A percentile compares a stretch with the other conserved stretches of the same genome.
Evolutionary conservation across 2,329 filamentous ascomycete genomes (phyloP).

Genomic region (Fusarium sp.): DNA sequence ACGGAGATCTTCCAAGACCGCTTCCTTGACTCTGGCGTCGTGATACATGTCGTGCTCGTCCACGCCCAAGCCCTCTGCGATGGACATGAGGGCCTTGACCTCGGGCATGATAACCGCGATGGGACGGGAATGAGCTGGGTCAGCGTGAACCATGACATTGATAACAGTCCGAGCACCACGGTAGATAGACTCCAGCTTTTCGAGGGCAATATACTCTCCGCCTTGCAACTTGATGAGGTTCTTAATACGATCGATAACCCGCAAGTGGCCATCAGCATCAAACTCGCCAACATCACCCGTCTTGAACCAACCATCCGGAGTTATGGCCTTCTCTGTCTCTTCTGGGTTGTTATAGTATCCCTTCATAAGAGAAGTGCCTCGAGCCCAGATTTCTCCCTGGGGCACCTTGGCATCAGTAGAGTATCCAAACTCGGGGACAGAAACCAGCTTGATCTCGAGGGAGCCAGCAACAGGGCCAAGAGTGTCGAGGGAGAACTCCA

Average conservation of each 20-base stretch:
- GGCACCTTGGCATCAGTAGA: slow-evolving; percentile 77
- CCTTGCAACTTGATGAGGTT: slow-evolving; percentile 95
- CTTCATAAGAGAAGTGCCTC: slow-evolving; percentile 77
- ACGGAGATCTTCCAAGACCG: slow-evolving; percentile 75
- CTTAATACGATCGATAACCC: slow-evolving; percentile 95
- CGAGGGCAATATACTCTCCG: slow-evolving; percentile 97
- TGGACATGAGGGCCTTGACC: slow-evolving; percentile 68
- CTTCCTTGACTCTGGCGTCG: slow-evolving; percentile 70
- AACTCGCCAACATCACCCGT: slow-evolving; percentile 96
- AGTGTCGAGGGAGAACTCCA: slow-evolving; percentile 81
- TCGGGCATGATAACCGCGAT: slow-evolving; percentile 82
- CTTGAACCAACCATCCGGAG: slow-evolving; percentile 92
- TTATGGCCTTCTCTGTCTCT: slow-evolving; percentile 82
- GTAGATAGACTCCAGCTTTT: slow-evolving; percentile 94
- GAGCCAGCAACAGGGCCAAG: slow-evolving; percentile 82
- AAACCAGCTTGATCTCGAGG: slow-evolving; percentile 90
- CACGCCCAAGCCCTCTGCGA: slow-evolving; percentile 71
- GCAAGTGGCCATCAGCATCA: slow-evolving; percentile 80
- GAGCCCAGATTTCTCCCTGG: slow-evolving; percentile 92
- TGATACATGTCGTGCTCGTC: slow-evolving; percentile 74
- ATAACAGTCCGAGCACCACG: slow-evolving; percentile 79
- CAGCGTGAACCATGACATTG: slow-evolving; percentile 89
- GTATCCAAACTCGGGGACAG: slow-evolving; percentile 88
- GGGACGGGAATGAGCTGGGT: slow-evolving; percentile 77
- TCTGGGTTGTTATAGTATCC: slow-evolving; percentile 88